Base-by-base conservation (phyloP, 2,329 filamentous ascomycete species). In the Sporothrix brunneoviolacea region DNA sequence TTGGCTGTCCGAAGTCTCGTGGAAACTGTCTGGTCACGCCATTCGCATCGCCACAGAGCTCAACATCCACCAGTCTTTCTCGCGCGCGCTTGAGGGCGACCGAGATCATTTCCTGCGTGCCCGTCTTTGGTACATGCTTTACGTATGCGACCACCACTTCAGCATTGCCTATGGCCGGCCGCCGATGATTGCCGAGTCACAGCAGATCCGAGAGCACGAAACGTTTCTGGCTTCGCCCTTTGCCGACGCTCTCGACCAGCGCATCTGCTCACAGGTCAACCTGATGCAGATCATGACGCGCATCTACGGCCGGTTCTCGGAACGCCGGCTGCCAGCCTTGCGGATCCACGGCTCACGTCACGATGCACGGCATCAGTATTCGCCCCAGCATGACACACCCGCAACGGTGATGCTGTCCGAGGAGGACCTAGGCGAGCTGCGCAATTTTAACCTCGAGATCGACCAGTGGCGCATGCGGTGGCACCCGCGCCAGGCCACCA, bases 1-100 rank as follows among this genome's bases (percentile, higher is more conserved):
- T 58, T 83, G 79, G 79, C 65, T 83, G 3, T 76, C 77, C 3
- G 79, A 83, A 4, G 65, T 80, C 2, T 78, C 75, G 9, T 80
- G 79, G 77, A 82, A 79, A 52, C 66, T 83, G 1, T 79, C 75
- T 0, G 79, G 79, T 1, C 74, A 77, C 55, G 76, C 76, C 1
- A 74, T 79, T 3, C 71, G 76, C n/a, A 77, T 79, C 44, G 76
- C 76, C 2, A 79, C 76, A 0, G 76, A 79, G 58, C 61, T 79
- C 45, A 74, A 75, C 30, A 65, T 80, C 8, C 76, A 79, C 56
- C 73, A 76, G 54, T 75, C 73, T 36, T 77, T 76, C 51, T 67
- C 70, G 24, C 70, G 70, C 54, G 67, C 74, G 39, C 65, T 74
- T 2, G 68, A 70, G 24, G 73, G 74, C 0, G 68, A 71, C 30